A percentile compares a stretch with the other conserved stretches of the same genome.
phyloP scores from a whole-genome alignment of 148 eudicot species.

The Agrostemma githago region DNA sequence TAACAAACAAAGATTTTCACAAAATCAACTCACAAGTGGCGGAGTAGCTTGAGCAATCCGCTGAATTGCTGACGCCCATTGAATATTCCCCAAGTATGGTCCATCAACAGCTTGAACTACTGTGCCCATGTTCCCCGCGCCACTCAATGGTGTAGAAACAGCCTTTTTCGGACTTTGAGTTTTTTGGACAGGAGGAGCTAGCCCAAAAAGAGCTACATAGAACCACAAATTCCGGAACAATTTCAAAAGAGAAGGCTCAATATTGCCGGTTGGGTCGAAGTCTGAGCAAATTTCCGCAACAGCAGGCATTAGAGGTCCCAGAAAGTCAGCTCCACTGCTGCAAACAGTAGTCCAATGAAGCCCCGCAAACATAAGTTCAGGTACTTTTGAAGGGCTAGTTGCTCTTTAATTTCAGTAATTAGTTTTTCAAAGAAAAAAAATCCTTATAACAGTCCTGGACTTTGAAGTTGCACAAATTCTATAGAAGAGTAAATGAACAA shows the following conservation, averaged over 20 bases:
- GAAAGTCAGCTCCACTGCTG: slow-evolving; percentile 99
- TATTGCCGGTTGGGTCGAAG: slow-evolving; percentile 71
- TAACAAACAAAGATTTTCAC: not conserved
- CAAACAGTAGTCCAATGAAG: slow-evolving; percentile 19
- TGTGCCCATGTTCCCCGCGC: slow-evolving; percentile 70
- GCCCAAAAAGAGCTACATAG: slow-evolving; percentile 90
- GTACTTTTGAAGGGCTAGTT: not conserved
- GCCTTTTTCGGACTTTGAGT: slow-evolving; percentile 48
- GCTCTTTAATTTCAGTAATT: not conserved
- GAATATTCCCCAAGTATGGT: slow-evolving; percentile 86
- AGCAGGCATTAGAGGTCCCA: slow-evolving; percentile 95
- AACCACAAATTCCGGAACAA: slow-evolving; percentile 96
- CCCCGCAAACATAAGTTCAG: not conserved
- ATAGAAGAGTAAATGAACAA: not conserved
- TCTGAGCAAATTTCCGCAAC: slow-evolving; percentile 97
- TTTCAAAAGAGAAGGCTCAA: slow-evolving; percentile 90
- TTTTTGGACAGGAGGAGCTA: slow-evolving; percentile 92
- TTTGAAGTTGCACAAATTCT: not conserved
- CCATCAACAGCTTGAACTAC: slow-evolving; percentile 91
- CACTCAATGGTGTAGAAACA: slow-evolving; percentile 59
- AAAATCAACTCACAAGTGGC: slow-evolving; percentile 74
- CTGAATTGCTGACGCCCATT: slow-evolving; percentile 90
- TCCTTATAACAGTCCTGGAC: not conserved
- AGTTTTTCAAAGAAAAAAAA: not conserved
- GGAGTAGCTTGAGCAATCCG: slow-evolving; percentile 95